A percentile compares a stretch with the other conserved stretches of the same genome.
Conservation (phyloP, 2,329 filamentous ascomycete species). For the Periconia macrospinosa region DNA sequence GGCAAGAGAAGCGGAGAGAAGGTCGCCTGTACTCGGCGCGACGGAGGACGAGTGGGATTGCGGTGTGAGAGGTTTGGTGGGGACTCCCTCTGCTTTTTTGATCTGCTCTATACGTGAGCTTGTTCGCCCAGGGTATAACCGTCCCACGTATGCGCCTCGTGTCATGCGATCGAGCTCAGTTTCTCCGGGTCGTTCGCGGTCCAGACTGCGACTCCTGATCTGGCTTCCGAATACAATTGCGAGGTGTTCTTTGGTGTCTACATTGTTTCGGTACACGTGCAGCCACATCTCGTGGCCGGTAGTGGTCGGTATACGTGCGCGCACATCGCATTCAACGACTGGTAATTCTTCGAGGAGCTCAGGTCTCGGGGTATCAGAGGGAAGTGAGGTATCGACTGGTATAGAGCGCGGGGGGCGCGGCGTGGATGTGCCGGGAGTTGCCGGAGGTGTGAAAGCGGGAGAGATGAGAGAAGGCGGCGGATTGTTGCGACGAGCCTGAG, state of each 20-base stretch:
- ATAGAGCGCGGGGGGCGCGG: slow-evolving; percentile 44
- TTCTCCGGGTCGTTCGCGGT: slow-evolving; percentile 72
- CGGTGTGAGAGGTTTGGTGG: slow-evolving; percentile 10
- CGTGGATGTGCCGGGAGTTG: slow-evolving; percentile 36
- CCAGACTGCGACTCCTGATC: slow-evolving; percentile 73
- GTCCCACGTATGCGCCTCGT: slow-evolving; percentile 86
- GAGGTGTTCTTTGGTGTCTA: slow-evolving; percentile 93
- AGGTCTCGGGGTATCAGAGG: slow-evolving; percentile 58
- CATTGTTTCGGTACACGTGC: slow-evolving; percentile 89
- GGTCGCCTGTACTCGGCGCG: not conserved
- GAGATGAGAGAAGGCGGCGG: slow-evolving; percentile 50
- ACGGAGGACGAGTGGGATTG: slow-evolving; percentile 18
- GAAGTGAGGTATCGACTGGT: slow-evolving; percentile 44
- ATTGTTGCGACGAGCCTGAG: slow-evolving; percentile 14
- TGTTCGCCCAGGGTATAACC: slow-evolving; percentile 81
- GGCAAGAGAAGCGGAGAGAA: slow-evolving; percentile 3
- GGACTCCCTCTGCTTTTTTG: slow-evolving; percentile 40
- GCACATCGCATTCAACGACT: slow-evolving; percentile 88
- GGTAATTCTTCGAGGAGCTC: slow-evolving; percentile 76
- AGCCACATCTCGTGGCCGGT: slow-evolving; percentile 94
- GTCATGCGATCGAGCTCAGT: slow-evolving; percentile 92
- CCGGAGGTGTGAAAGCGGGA: slow-evolving; percentile 49
- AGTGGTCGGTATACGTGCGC: slow-evolving; percentile 91
- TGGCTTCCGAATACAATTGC: slow-evolving; percentile 93
- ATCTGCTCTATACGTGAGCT: slow-evolving; percentile 67